Base-by-base conservation (phyloP, 202 grass and related monocot genomes). In the Elaeis oleifera region DNA sequence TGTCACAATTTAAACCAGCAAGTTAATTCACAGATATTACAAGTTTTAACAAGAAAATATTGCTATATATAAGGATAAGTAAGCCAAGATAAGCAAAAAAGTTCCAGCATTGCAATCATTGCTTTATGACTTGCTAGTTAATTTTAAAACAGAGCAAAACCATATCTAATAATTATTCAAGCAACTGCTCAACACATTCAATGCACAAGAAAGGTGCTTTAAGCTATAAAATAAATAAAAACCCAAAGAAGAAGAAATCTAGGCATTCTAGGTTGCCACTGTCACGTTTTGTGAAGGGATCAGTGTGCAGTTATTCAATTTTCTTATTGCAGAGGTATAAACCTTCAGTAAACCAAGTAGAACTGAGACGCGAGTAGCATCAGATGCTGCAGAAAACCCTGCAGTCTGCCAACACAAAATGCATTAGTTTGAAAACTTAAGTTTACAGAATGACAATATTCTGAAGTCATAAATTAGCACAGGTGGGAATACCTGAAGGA, bases 291-390 rank as follows among this genome's bases (percentile, higher is more conserved):
- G 11, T n/a, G 15, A 54, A 54, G 27, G 16, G 18, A 18, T 6
- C 17, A 52, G 36, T 21, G 3, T n/a, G 50, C 16, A 8, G 28
- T 28, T 14, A 56, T 55, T 39, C 8, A 21, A 56, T 50, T 18
- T 23, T 48, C 19, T n/a, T 23, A 20, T 54, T 16, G 4, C 20
- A 62, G 59, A 49, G 3, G 25, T 60, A 77, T 59, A 7, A 77
- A 91, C 92, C 92, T 97, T 97, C n/a, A 97, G 77, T 56, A 91
- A 49, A 44, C 92, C 92, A 81, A 97, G 92, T 81, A 97, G 81
- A 84, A 97, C 70, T 17, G 92, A 97, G 27, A 97, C 92, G 63
- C 82, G 84, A 61, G 87, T 97, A 67, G 92, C 92, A 85, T 96
- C 92, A 72, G 92, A 78, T 74, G 87, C 92, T 63, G 76, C 87